phyloP scores from a whole-genome alignment of 2,329 filamentous ascomycete species.

The Shiraia bambusicola region DNA sequence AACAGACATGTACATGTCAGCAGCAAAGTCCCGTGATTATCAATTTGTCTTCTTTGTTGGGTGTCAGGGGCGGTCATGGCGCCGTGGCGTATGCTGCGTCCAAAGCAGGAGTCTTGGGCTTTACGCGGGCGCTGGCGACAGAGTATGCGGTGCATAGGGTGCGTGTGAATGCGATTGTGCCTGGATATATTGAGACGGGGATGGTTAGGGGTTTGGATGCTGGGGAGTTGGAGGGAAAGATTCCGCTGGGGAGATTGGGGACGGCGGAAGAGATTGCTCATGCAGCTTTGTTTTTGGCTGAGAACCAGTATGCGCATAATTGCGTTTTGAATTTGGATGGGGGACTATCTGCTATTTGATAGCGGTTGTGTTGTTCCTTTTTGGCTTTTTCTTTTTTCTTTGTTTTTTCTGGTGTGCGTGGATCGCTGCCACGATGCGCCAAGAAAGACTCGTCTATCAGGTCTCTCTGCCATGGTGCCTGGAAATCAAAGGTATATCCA shows the following conservation, averaged over 20 bases:
- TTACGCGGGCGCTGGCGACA: conserved; percentile 66
- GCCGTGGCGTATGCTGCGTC: conserved; percentile 74
- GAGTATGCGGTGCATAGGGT: conserved; percentile 64
- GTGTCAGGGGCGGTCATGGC: conserved; percentile 66
- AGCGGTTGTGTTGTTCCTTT: neutral
- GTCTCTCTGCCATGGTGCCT: neutral
- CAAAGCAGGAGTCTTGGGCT: conserved; percentile 75
- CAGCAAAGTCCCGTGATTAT: conserved; percentile 65
- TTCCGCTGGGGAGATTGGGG: conserved; percentile 69
- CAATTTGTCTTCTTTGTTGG: conserved; percentile 78
- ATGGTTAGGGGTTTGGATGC: conserved; percentile 63
- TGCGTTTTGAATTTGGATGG: conserved; percentile 85
- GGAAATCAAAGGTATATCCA: conserved; percentile 6
- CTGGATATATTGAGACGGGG: conserved; percentile 78
- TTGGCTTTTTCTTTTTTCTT: too few relatives aligned
- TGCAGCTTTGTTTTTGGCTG: conserved; percentile 74
- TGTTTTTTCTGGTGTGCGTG: too few relatives aligned
- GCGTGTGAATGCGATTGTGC: conserved; percentile 77
- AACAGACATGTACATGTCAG: conserved; percentile 3
- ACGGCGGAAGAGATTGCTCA: conserved; percentile 73
- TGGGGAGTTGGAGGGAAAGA: conserved; percentile 48
- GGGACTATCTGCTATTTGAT: conserved; percentile 66
- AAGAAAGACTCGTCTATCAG: neutral
- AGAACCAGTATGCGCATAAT: conserved; percentile 82
- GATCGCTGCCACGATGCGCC: conserved; percentile 1